A percentile compares a stretch with the other conserved stretches of the same genome.
Evolutionary conservation across 2,329 filamentous ascomycete genomes (phyloP).

Genomic region (Thermothelomyces thermophilus): DNA sequence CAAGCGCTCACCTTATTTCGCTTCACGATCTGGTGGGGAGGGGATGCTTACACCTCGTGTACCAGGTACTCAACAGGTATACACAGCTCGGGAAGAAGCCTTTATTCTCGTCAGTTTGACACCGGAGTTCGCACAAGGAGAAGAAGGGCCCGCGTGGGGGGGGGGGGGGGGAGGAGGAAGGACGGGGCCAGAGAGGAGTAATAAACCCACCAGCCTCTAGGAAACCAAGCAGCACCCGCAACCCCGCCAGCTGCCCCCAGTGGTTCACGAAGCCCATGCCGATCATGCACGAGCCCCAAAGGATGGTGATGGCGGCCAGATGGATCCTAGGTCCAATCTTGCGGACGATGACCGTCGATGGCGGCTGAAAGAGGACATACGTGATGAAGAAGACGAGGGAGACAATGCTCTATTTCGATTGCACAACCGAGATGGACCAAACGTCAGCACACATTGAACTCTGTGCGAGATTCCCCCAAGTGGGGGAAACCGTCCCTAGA

Average conservation of each 20-base stretch:
- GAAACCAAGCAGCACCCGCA: conserved; percentile 54
- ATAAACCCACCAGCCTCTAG: conserved; percentile 50
- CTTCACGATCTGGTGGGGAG: neutral
- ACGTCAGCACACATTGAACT: neutral
- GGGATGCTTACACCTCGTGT: conserved; percentile 50
- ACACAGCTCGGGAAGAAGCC: conserved; percentile 65
- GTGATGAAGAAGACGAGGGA: conserved; percentile 69
- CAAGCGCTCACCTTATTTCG: neutral
- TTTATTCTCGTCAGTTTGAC: neutral
- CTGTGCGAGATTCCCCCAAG: too few species aligned
- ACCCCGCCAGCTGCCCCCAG: conserved; percentile 46
- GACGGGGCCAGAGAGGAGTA: neutral
- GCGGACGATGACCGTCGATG: conserved; percentile 61
- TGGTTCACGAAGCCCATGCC: conserved; percentile 56
- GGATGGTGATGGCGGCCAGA: conserved; percentile 45
- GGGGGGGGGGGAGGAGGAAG: too few species aligned
- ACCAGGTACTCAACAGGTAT: conserved; percentile 69
- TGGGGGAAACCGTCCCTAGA: too few species aligned
- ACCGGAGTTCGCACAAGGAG: too few species aligned
- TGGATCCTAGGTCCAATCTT: conserved; percentile 57
- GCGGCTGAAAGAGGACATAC: conserved; percentile 65
- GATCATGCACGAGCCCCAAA: conserved; percentile 58
- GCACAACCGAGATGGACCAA: too few species aligned
- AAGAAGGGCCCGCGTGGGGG: too few species aligned
- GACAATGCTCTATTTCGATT: conserved; percentile 58